A percentile compares a stretch with the other conserved stretches of the same genome.
Conservation (phyloP, 116 monocot genomes). For the Phalaenopsis hybrid region DNA sequence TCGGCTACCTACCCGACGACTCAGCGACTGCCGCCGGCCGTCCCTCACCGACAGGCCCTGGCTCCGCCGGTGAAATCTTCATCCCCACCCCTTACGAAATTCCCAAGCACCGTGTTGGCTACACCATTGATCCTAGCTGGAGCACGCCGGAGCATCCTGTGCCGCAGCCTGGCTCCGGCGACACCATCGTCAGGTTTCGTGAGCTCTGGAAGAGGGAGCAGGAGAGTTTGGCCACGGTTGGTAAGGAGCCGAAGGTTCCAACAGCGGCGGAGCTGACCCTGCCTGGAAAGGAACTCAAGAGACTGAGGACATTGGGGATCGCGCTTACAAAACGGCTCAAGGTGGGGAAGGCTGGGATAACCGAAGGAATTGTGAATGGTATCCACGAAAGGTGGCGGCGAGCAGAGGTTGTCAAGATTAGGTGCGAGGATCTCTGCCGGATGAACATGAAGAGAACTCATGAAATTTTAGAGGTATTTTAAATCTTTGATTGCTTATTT, state of each 20-base stretch:
- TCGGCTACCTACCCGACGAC: constrained; percentile 47
- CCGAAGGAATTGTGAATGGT: constrained; percentile 91
- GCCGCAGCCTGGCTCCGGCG: constrained; percentile 55
- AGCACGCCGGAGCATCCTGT: constrained; percentile 69
- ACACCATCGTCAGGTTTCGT: constrained; percentile 26
- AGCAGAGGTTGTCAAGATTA: constrained; percentile 80
- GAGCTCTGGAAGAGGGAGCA: constrained; percentile 38
- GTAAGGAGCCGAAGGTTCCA: constrained; percentile 24
- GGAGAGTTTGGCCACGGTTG: neutral
- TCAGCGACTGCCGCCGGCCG: neutral
- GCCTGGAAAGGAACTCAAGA: constrained; percentile 42
- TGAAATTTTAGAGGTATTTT: constrained; percentile 75
- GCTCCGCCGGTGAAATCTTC: constrained; percentile 73
- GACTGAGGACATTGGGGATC: constrained; percentile 52
- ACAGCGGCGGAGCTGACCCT: constrained; percentile 60
- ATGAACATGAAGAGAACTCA: constrained; percentile 98
- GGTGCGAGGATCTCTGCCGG: constrained; percentile 78
- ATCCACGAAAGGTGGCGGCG: constrained; percentile 90
- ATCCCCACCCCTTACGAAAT: constrained; percentile 60
- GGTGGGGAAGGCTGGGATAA: constrained; percentile 87
- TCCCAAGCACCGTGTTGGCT: constrained; percentile 53
- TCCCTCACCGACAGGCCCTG: constrained; percentile 10
- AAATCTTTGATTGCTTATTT: neutral
- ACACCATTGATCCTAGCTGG: constrained; percentile 84
- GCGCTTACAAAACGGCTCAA: constrained; percentile 47